These are phyloP conservation scores for Ceratocystis variospora DNA, from an alignment of 2,329 filamentous ascomycete genomes.

Conservation along the genomic window DNA sequence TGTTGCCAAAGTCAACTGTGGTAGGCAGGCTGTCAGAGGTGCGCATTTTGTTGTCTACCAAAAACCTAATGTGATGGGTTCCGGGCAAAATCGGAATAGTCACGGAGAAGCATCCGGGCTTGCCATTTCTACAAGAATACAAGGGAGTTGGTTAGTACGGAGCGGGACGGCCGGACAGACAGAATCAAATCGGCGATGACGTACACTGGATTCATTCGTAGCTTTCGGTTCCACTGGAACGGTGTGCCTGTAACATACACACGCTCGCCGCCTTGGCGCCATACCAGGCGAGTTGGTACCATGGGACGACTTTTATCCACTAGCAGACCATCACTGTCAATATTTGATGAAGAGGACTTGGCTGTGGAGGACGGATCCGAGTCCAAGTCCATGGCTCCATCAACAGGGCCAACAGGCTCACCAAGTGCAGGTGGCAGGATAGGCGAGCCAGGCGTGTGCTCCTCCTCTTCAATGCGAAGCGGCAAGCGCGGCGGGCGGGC, in stretches of 20 bases:
- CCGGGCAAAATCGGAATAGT: conserved; percentile 76
- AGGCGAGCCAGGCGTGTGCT: conserved; percentile 78
- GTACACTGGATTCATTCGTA: conserved; percentile 72
- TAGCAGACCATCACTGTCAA: conserved; percentile 64
- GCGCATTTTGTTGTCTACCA: conserved; percentile 87
- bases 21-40: conserved; percentile 79
- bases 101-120: conserved; percentile 55
- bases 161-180: background rate
- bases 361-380: conserved; percentile 38
- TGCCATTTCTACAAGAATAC: conserved; percentile 33
- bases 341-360: conserved; percentile 44
- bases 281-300: conserved; percentile 74
- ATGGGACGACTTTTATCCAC: conserved; percentile 62
- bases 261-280: conserved; percentile 70
- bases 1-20: conserved; percentile 94
- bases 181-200: conserved; percentile 27
- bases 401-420: conserved; percentile 34
- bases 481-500: conserved; percentile 74
- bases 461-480: conserved; percentile 84
- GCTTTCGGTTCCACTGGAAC: conserved; percentile 94
- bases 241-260: conserved; percentile 96
- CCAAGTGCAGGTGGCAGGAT: conserved; percentile 54
- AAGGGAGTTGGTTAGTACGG: conserved; percentile 17
- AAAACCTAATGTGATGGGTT: conserved; percentile 91
- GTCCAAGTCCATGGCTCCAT: conserved; percentile 29